Percentiles rank a stretch among this genome's conserved stretches.
phyloP scores from a whole-genome alignment of 1,284 basidiomycete species.

The Pseudomicrostroma phylloplanum region DNA sequence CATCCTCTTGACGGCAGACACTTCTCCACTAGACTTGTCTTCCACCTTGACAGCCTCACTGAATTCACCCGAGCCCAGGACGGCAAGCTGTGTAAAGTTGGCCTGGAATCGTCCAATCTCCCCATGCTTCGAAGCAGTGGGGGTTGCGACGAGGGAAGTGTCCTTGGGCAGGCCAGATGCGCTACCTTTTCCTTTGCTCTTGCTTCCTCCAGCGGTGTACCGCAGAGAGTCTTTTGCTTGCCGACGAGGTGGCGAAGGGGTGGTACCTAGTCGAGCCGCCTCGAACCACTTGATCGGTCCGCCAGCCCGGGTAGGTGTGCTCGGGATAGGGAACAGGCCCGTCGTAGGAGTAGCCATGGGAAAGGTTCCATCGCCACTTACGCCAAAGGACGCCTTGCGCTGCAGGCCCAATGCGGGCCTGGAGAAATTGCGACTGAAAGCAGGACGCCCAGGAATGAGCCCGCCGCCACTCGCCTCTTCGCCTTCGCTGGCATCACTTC shows the following conservation, averaged over 20 bases:
- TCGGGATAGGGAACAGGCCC: slow-evolving; percentile 27
- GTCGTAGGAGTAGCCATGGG: slow-evolving; percentile 24
- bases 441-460: background rate
- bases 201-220: background rate
- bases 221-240: slow-evolving; percentile 8
- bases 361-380: slow-evolving; percentile 20
- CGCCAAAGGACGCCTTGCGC: slow-evolving; percentile 18
- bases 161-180: background rate
- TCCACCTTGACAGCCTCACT: slow-evolving; percentile 86
- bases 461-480: background rate
- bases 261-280: slow-evolving; percentile 37
- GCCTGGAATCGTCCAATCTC: slow-evolving; percentile 29
- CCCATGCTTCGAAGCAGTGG: background rate
- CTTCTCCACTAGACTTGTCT: slow-evolving; percentile 60
- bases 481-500: slow-evolving; percentile 3
- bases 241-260: slow-evolving; percentile 34
- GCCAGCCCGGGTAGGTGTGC: slow-evolving; percentile 41
- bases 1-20: slow-evolving; percentile 89
- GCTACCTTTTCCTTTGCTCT: background rate
- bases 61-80: slow-evolving; percentile 87
- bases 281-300: slow-evolving; percentile 44
- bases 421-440: background rate
- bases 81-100: slow-evolving; percentile 69
- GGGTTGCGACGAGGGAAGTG: background rate
- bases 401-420: slow-evolving; percentile 13